These are phyloP conservation scores for Neocucurbitaria cava DNA, from an alignment of 2,329 filamentous ascomycete species.

Conservation along the genomic window DNA sequence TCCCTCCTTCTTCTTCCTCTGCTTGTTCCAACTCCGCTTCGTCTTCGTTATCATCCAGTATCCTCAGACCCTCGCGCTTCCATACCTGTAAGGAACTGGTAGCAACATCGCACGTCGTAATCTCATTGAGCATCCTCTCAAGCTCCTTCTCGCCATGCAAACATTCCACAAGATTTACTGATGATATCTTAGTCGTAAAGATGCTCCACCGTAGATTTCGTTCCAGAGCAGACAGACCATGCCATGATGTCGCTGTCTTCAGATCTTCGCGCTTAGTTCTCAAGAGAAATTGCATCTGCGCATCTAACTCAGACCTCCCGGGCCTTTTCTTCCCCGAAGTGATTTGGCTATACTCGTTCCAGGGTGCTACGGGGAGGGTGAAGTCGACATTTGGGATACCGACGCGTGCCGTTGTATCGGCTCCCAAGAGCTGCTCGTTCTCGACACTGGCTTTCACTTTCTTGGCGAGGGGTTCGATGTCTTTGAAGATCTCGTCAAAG, in stretches of 20 bases:
- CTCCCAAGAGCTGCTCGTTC: conserved; percentile 56
- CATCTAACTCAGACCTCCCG: conserved; percentile 33
- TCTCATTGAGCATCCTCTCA: conserved; percentile 43
- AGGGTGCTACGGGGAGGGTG: conserved; percentile 53
- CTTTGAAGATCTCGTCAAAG: conserved; percentile 42
- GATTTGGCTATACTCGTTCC: conserved; percentile 49
- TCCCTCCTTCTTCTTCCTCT: conserved; percentile 25
- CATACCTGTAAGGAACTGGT: conserved; percentile 54
- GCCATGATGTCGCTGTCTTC: conserved; percentile 48
- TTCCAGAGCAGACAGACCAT: conserved; percentile 49
- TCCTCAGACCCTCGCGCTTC: conserved; percentile 57
- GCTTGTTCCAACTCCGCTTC: conserved; percentile 42
- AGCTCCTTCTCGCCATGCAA: conserved; percentile 52
- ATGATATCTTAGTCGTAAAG: conserved; percentile 52
- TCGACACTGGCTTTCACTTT: conserved; percentile 45
- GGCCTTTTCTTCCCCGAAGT: conserved; percentile 4
- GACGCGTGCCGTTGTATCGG: conserved; percentile 57
- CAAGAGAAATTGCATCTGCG: conserved; percentile 41
- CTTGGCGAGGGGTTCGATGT: conserved; percentile 47
- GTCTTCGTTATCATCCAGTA: conserved; percentile 53
- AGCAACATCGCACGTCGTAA: conserved; percentile 43
- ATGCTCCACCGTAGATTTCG: conserved; percentile 56
- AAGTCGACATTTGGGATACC: conserved; percentile 58
- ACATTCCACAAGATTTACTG: conserved; percentile 47
- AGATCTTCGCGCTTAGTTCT: conserved; percentile 45